phyloP scores from a whole-genome alignment of 1,284 basidiomycete species.

The Mycena citricolor region DNA sequence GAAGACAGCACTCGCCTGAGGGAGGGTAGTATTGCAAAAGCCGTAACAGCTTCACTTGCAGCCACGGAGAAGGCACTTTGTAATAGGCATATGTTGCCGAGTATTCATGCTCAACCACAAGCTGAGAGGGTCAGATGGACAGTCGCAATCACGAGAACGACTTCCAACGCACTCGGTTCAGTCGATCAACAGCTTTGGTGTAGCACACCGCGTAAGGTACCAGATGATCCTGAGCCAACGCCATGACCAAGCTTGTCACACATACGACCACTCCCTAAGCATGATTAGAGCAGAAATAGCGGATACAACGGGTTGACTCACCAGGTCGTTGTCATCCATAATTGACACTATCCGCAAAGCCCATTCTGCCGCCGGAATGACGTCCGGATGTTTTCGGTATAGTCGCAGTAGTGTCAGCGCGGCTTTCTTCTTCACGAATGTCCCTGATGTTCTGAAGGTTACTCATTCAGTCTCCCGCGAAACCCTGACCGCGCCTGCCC shows the following conservation, averaged over 20 bases:
- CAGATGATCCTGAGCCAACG: conserved; percentile 91
- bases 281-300: neutral
- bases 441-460: conserved; percentile 78
- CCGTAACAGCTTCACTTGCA: conserved; percentile 94
- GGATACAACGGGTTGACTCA: conserved; percentile 32
- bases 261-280: conserved; percentile 86
- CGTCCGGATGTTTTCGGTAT: conserved; percentile 94
- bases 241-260: conserved; percentile 92
- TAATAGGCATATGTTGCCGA: conserved; percentile 93
- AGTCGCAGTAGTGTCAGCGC: conserved; percentile 90
- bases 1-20: conserved; percentile 59
- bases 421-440: conserved; percentile 98
- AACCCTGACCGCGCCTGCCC: conserved; percentile 2
- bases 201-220: conserved; percentile 91
- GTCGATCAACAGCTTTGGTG: conserved; percentile 88
- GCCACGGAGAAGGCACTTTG: conserved; percentile 96
- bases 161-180: conserved; percentile 68
- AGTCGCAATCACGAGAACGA: neutral
- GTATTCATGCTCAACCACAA: conserved; percentile 90
- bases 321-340: conserved; percentile 92
- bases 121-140: conserved; percentile 55
- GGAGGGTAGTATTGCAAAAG: conserved; percentile 95
- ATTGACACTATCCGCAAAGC: conserved; percentile 91
- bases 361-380: conserved; percentile 94
- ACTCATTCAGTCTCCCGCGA: no score